These are phyloP conservation scores for Glonium stellatum DNA, from an alignment of 495 filamentous ascomycete species.

Conservation along the genomic window DNA sequence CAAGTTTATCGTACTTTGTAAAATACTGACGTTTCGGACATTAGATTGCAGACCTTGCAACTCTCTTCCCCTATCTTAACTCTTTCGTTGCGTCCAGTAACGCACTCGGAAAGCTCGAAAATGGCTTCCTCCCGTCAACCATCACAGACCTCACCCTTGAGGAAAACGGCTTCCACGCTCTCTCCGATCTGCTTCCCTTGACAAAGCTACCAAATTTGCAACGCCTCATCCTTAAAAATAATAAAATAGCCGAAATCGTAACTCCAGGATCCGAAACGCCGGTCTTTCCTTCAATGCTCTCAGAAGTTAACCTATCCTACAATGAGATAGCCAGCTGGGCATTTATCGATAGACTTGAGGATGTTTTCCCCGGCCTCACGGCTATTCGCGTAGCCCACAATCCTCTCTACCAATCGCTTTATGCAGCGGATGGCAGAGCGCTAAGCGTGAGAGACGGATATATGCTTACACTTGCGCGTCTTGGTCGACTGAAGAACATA, in stretches of 20 bases:
- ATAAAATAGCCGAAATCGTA: constrained; percentile 38
- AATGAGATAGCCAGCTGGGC: constrained; percentile 66
- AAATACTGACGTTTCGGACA: too few relatives aligned
- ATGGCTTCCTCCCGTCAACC: constrained; percentile 32
- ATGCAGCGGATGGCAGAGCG: constrained; percentile 35
- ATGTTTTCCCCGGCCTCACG: constrained; percentile 61
- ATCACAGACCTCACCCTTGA: constrained; percentile 63
- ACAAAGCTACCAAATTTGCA: constrained; percentile 52
- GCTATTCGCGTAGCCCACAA: constrained; percentile 76
- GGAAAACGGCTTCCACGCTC: constrained; percentile 60
- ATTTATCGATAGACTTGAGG: constrained; percentile 59
- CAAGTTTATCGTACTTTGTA: too few relatives aligned
- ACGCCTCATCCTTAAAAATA: constrained; percentile 42
- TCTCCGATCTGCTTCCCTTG: constrained; percentile 45
- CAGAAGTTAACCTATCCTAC: constrained; percentile 72
- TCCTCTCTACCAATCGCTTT: constrained; percentile 56
- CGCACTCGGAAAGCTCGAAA: constrained; percentile 33
- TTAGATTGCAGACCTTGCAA: constrained; percentile 37
- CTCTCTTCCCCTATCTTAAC: constrained; percentile 52
- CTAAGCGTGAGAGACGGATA: constrained; percentile 66
- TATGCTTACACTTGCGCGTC: constrained; percentile 79
- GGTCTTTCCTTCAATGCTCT: constrained; percentile 32
- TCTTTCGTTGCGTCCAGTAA: constrained; percentile 54
- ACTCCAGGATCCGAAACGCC: neutral
- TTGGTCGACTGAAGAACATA: constrained; percentile 57